Conservation (phyloP, 495 filamentous ascomycete genomes). For the Amniculicola lignicola region DNA sequence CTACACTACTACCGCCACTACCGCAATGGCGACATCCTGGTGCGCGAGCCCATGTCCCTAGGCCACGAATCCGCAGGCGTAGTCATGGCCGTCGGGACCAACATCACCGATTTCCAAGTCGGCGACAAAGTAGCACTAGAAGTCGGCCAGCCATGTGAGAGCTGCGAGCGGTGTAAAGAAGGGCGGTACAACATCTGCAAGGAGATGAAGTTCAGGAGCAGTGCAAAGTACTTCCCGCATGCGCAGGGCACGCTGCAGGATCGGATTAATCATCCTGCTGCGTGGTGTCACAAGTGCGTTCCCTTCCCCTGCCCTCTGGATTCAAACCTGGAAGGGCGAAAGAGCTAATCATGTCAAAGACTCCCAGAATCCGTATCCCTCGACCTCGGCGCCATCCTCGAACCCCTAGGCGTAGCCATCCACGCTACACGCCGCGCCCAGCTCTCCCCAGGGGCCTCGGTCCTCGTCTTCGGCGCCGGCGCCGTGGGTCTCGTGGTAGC, state of each 20-base stretch:
- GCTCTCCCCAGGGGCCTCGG: conserved; percentile 51
- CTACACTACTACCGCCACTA: conserved; percentile 67
- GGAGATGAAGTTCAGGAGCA: conserved; percentile 72
- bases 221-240: conserved; percentile 74
- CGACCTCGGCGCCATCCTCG: conserved; percentile 69
- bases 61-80: conserved; percentile 42
- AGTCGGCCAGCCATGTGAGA: conserved; percentile 24
- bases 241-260: conserved; percentile 81
- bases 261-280: conserved; percentile 70
- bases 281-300: conserved; percentile 51
- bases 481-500: conserved; percentile 76
- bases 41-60: conserved; percentile 60
- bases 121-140: conserved; percentile 37
- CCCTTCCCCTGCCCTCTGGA: conserved; percentile 5
- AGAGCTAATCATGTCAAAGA: conserved; percentile 37
- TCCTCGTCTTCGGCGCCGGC: conserved; percentile 77
- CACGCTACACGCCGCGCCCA: conserved; percentile 66
- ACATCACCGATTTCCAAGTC: conserved; percentile 36
- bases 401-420: conserved; percentile 76
- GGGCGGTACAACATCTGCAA: conserved; percentile 82
- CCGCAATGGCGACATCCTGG: conserved; percentile 64
- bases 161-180: conserved; percentile 28
- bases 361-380: conserved; percentile 62
- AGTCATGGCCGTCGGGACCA: conserved; percentile 33
- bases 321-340: neutral